These are phyloP conservation scores for Acacia confusa DNA, from an alignment of 306 rosid species.

Conservation along the genomic window DNA sequence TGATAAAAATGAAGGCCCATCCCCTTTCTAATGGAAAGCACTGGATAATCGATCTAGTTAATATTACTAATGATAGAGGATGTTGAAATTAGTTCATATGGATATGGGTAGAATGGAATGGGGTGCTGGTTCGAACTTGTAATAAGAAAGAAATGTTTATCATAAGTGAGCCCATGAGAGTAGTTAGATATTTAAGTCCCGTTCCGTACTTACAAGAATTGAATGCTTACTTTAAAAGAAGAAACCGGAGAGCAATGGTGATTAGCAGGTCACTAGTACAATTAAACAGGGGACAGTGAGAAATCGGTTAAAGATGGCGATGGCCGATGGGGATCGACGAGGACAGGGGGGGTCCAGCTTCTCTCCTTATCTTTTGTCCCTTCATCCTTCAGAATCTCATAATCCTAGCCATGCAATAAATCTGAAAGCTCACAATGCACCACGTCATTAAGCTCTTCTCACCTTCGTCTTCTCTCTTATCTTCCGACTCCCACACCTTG, in stretches of 20 bases:
- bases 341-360: no score
- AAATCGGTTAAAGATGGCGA: not conserved
- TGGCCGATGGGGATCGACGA: not conserved
- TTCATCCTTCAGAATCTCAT: no score
- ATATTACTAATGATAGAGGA: no score
- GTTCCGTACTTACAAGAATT: not conserved
- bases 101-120: not conserved
- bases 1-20: no score
- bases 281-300: not conserved
- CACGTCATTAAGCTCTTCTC: not conserved
- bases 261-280: not conserved
- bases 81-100: not conserved
- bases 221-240: not conserved
- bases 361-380: no score
- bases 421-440: no score
- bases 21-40: no score
- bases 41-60: no score
- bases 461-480: no score
- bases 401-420: no score
- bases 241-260: no score
- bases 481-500: no score
- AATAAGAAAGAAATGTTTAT: not conserved
- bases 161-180: not conserved
- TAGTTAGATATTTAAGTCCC: not conserved
- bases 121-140: not conserved